Percentiles rank a stretch among this genome's conserved stretches.
These are phyloP conservation scores for Spatholobus suberectus DNA, from an alignment of 306 rosid species.

Conservation along the genomic window DNA sequence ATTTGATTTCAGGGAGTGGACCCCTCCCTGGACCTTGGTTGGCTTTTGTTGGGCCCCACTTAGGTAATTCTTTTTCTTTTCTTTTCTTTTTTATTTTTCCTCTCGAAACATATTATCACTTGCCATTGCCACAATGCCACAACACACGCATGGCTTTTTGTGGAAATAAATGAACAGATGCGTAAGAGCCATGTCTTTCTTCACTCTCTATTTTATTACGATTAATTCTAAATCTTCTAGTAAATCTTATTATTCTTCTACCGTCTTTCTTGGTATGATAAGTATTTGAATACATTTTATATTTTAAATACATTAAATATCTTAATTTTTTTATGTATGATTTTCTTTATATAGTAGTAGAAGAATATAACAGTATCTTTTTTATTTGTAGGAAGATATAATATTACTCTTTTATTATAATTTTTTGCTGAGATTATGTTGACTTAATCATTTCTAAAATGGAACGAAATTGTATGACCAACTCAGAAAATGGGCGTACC, in stretches of 20 bases:
- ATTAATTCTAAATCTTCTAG: too few relatives aligned
- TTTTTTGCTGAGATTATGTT: background rate
- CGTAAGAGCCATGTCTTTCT: too few relatives aligned
- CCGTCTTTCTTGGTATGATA: too few relatives aligned
- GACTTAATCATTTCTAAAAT: background rate
- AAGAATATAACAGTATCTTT: too few relatives aligned
- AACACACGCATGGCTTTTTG: background rate
- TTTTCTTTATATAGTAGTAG: too few relatives aligned
- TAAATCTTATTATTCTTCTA: too few relatives aligned
- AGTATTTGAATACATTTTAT: too few relatives aligned
- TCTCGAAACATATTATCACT: background rate
- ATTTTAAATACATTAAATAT: too few relatives aligned
- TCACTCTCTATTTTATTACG: too few relatives aligned
- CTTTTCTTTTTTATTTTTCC: background rate
- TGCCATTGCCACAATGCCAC: background rate
- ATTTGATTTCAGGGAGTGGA: conserved; percentile 26
- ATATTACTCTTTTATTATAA: too few relatives aligned
- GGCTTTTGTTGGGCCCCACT: conserved; percentile 43
- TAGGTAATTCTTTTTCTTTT: background rate
- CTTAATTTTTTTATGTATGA: too few relatives aligned
- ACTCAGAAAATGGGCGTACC: background rate
- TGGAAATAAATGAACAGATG: background rate
- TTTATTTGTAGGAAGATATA: too few relatives aligned
- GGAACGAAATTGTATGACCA: background rate
- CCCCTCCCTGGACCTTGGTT: conserved; percentile 21